Percentiles rank a stretch among this genome's conserved stretches.
Conservation (phyloP, 805 yeast genomes). For the Candida tammaniensis region DNA sequence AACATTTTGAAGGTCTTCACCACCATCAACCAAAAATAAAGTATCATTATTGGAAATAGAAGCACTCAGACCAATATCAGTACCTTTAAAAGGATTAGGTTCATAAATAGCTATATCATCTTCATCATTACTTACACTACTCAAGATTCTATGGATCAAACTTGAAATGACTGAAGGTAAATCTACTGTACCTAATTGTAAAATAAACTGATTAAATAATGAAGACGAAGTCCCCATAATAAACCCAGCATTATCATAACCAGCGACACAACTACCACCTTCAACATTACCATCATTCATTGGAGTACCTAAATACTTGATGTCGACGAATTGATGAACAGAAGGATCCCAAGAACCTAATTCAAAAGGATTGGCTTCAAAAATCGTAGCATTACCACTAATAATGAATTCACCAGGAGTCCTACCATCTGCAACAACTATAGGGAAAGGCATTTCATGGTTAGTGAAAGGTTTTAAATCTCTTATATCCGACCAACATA, state of each 20-base stretch:
- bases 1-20: slow-evolving; percentile 38
- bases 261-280: slow-evolving; percentile 51
- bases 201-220: slow-evolving; percentile 65
- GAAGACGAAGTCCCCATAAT: slow-evolving; percentile 82
- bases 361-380: slow-evolving; percentile 39
- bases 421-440: slow-evolving; percentile 38
- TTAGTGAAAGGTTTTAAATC: slow-evolving; percentile 22
- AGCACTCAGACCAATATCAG: slow-evolving; percentile 26
- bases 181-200: slow-evolving; percentile 48
- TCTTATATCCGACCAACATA: slow-evolving; percentile 32
- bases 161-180: slow-evolving; percentile 20
- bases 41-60: slow-evolving; percentile 21
- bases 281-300: slow-evolving; percentile 58
- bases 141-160: slow-evolving; percentile 21
- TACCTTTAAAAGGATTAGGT: slow-evolving; percentile 63
- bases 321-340: slow-evolving; percentile 59
- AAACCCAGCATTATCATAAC: slow-evolving; percentile 81
- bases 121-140: slow-evolving; percentile 43
- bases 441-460: slow-evolving; percentile 39
- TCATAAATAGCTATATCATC: slow-evolving; percentile 67
- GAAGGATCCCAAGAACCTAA: slow-evolving; percentile 89
- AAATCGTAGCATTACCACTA: slow-evolving; percentile 35
- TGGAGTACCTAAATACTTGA: slow-evolving; percentile 68
- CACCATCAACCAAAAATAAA: slow-evolving; percentile 39
- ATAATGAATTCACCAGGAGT: slow-evolving; percentile 29